These are phyloP conservation scores for Pythium plurisporium DNA, from an alignment of 352 stramenopile genomes.

Conservation along the genomic window DNA sequence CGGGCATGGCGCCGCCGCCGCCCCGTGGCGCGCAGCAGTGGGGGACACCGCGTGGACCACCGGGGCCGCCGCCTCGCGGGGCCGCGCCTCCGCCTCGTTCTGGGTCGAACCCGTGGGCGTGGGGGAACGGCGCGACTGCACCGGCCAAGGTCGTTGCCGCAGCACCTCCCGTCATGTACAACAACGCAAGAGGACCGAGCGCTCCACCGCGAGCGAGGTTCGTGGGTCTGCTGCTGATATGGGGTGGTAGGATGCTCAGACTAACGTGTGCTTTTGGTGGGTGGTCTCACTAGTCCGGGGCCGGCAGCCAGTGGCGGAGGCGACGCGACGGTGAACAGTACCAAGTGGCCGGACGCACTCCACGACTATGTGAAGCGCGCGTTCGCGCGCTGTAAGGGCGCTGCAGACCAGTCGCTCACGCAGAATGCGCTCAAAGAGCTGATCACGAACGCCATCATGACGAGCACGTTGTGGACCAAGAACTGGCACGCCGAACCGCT, in stretches of 20 bases:
- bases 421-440: constrained; percentile 78
- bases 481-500: constrained; percentile 78
- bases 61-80: constrained; percentile 17
- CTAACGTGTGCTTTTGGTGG: neutral
- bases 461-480: constrained; percentile 79
- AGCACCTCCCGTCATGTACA: constrained; percentile 49
- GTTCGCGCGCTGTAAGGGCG: constrained; percentile 74
- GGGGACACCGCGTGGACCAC: constrained; percentile 5
- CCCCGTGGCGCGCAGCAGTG: constrained; percentile 9
- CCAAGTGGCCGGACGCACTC: constrained; percentile 79
- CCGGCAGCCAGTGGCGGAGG: constrained; percentile 15
- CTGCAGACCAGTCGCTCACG: constrained; percentile 68
- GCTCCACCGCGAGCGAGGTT: constrained; percentile 1
- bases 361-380: constrained; percentile 86
- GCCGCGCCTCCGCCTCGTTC: constrained; percentile 12
- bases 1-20: constrained; percentile 6
- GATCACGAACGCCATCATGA: constrained; percentile 83
- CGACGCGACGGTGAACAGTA: constrained; percentile 25
- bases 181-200: constrained; percentile 6
- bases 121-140: constrained; percentile 40
- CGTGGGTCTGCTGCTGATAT: no score
- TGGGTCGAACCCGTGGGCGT: constrained; percentile 53
- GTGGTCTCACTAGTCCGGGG: neutral
- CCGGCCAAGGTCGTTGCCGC: constrained; percentile 19
- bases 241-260: no score